Percentiles rank a stretch among this genome's conserved stretches.
Conservation (phyloP, 192 early-diverging fungal genomes). For the Coemansia sp. region DNA sequence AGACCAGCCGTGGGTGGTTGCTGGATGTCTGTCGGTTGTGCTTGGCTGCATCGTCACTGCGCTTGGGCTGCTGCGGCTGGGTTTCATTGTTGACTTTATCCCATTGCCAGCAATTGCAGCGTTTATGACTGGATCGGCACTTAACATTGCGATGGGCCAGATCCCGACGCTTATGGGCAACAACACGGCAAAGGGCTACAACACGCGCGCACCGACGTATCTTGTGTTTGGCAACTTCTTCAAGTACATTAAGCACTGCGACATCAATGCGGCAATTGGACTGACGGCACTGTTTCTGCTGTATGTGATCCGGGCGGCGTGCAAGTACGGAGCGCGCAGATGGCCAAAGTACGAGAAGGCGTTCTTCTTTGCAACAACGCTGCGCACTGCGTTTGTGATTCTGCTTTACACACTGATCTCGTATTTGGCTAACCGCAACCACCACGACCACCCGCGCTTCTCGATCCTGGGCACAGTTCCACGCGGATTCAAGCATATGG, state of each 20-base stretch:
- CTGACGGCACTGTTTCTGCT: slow-evolving; percentile 54
- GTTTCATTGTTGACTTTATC: slow-evolving; percentile 87
- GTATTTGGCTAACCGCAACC: slow-evolving; percentile 64
- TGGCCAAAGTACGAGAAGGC: slow-evolving; percentile 53
- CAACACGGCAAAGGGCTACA: slow-evolving; percentile 57
- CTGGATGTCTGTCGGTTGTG: slow-evolving; percentile 65
- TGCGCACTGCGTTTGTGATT: slow-evolving; percentile 75
- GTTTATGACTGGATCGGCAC: slow-evolving; percentile 82
- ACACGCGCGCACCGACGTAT: slow-evolving; percentile 72
- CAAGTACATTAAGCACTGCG: slow-evolving; percentile 53
- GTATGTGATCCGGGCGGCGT: slow-evolving; percentile 42
- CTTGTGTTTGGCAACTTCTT: slow-evolving; percentile 74
- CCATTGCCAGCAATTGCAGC: slow-evolving; percentile 79
- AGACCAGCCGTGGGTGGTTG: slow-evolving; percentile 57
- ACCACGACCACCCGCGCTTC: slow-evolving; percentile 53
- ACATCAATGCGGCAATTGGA: slow-evolving; percentile 50
- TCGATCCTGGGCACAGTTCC: slow-evolving; percentile 73
- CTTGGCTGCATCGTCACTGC: slow-evolving; percentile 69
- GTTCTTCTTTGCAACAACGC: slow-evolving; percentile 68
- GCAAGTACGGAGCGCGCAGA: slow-evolving; percentile 33
- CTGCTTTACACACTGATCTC: slow-evolving; percentile 74
- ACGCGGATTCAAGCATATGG: slow-evolving; percentile 66
- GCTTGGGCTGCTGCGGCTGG: slow-evolving; percentile 79
- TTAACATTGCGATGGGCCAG: slow-evolving; percentile 80
- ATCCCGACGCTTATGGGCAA: slow-evolving; percentile 80